Percentiles rank a stretch among this genome's conserved stretches.
Conservation (phyloP, 2,329 filamentous ascomycete species). For the Xylariomycetidae sp. region DNA sequence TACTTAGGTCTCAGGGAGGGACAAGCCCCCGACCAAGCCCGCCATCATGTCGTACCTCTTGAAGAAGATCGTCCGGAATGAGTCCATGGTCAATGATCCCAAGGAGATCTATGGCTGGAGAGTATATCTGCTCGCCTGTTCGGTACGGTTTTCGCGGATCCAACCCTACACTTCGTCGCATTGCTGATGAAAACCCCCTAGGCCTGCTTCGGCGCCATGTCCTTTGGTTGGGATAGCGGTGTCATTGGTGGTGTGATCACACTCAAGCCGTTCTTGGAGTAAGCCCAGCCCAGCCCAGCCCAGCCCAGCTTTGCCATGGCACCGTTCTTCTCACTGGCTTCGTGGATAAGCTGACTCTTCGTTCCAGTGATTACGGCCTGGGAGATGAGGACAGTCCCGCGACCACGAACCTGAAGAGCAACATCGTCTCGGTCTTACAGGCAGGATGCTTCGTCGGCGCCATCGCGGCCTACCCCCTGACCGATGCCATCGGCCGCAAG, state of each 20-base stretch:
- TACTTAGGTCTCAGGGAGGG: too few species aligned
- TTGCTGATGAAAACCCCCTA: conserved; percentile 10
- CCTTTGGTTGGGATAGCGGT: conserved; percentile 58
- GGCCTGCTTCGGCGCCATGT: conserved; percentile 42
- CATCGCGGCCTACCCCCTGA: conserved; percentile 42
- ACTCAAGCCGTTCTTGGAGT: conserved; percentile 50
- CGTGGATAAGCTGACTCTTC: conserved; percentile 7
- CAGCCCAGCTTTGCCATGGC: neutral
- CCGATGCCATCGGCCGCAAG: conserved; percentile 49
- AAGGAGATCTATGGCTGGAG: conserved; percentile 66
- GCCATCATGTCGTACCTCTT: conserved; percentile 24
- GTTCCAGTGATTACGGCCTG: conserved; percentile 45
- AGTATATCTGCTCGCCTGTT: conserved; percentile 58
- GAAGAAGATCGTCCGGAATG: conserved; percentile 43
- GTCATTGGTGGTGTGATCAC: conserved; percentile 63
- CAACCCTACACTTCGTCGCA: too few species aligned
- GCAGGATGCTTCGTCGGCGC: conserved; percentile 35
- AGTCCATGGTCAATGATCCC: conserved; percentile 61
- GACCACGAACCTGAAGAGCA: conserved; percentile 51
- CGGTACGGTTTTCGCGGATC: conserved; percentile 38
- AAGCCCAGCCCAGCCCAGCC: conserved; percentile 15
- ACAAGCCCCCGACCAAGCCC: too few species aligned
- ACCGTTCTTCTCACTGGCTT: too few species aligned
- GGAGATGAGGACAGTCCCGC: conserved; percentile 31
- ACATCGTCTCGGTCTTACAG: conserved; percentile 56